Evolutionary conservation across 2,329 filamentous ascomycete species (phyloP).

Genomic region (Juglanconis sp.): DNA sequence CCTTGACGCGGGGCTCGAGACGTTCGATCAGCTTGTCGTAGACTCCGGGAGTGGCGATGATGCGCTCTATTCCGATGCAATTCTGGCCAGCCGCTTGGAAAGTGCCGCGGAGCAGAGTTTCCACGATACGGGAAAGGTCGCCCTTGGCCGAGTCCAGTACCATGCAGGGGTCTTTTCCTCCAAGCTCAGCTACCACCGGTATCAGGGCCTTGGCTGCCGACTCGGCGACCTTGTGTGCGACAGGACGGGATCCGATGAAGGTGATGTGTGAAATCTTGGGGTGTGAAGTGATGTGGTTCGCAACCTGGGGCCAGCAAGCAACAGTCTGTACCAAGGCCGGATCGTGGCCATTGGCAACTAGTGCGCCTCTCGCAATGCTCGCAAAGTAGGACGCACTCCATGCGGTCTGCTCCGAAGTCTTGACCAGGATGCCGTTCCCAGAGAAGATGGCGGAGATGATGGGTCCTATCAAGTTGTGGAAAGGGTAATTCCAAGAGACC

Average conservation of each 20-base stretch:
- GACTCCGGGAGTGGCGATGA: slow-evolving; percentile 74
- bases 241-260: slow-evolving; percentile 86
- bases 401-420: slow-evolving; percentile 91
- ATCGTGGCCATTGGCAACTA: slow-evolving; percentile 78
- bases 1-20: slow-evolving; percentile 70
- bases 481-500: slow-evolving; percentile 96
- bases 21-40: slow-evolving; percentile 70
- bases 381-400: slow-evolving; percentile 88
- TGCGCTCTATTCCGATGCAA: slow-evolving; percentile 93
- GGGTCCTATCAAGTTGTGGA: slow-evolving; percentile 65
- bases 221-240: slow-evolving; percentile 83
- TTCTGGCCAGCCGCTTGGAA: slow-evolving; percentile 97
- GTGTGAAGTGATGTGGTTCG: slow-evolving; percentile 80
- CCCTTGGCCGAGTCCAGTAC: slow-evolving; percentile 72
- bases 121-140: slow-evolving; percentile 69
- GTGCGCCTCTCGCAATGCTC: slow-evolving; percentile 72
- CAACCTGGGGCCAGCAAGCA: slow-evolving; percentile 82
- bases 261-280: slow-evolving; percentile 82
- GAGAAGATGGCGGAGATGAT: slow-evolving; percentile 21
- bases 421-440: slow-evolving; percentile 88
- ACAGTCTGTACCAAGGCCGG: slow-evolving; percentile 79
- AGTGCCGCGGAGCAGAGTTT: slow-evolving; percentile 84
- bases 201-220: slow-evolving; percentile 84
- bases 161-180: slow-evolving; percentile 91
- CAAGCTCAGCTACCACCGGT: slow-evolving; percentile 85